Base-by-base conservation (phyloP, 768 basidiomycete species). In the Termitomyces sp. region DNA sequence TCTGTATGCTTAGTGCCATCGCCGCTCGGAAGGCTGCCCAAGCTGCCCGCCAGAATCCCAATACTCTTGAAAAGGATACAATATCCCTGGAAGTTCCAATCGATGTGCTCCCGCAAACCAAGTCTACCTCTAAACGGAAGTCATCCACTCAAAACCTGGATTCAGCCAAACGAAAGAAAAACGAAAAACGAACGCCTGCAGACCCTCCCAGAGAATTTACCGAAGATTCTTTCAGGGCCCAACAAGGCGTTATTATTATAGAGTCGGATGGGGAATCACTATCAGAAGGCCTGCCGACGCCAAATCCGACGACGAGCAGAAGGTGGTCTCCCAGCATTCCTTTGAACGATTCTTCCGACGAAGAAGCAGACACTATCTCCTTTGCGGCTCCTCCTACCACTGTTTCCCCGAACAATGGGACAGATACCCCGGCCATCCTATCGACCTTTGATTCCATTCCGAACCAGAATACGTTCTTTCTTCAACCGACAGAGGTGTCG, bases 1-100 rank as follows among this genome's bases (percentile, higher is more conserved):
- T n/a, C 20, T 3, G 29, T 37, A 89, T 89, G 88, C 76, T 91
- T 55, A 89, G 87, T 67, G 89, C 89, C 2, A 76, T 92, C 52
- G 88, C 88, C 34, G 88, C 88, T 2, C 81, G 89, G 38, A 89
- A 86, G 67, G 86, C 86, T 5, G 79, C 85, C 43, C 75, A 75
- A 63, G 74, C 76, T 15, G 74, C 74, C 32, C 68, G 49, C 55
- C 57, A 70, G 65, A 64, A 50, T 20, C 42, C 32, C 8, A 48
- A 61, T 38, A 36, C 15, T 49, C 58, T 67, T 50, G 57, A 69
- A 25, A 63, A 57, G 40, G 62, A 60, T 0, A 34, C 68, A n/a
- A 49, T 66, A 34, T 37, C 63, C 0, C 61, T 70, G 20, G n/a
- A 37, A 6, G 37, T 62, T 47, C 55, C 60, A 55, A 20, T 63